Conservation (phyloP, 495 filamentous ascomycete genomes). For the Aspergillus affinis region DNA sequence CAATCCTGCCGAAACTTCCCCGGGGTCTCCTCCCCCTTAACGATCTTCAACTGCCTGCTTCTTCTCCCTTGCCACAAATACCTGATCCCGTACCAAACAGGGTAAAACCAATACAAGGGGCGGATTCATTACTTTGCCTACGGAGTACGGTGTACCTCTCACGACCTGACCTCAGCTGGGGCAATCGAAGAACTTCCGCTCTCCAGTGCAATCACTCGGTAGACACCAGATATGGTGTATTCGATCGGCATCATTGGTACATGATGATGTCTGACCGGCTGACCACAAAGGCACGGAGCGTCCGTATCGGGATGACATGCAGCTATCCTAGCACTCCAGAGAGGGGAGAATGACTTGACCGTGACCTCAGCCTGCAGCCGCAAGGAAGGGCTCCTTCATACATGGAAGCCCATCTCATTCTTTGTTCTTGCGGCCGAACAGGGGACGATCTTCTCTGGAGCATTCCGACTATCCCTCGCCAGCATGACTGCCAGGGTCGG, state of each 20-base stretch:
- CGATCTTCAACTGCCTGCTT: neutral
- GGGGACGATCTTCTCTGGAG: too few species aligned
- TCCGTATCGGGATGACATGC: too few species aligned
- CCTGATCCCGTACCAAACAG: neutral
- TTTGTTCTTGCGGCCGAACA: neutral
- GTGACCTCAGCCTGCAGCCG: too few species aligned
- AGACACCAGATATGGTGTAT: neutral
- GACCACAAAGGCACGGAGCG: neutral
- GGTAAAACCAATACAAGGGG: neutral
- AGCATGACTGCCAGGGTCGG: slow-evolving; percentile 15
- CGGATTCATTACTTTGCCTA: neutral
- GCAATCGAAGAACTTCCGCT: neutral
- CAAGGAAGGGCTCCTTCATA: neutral
- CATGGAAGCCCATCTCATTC: slow-evolving; percentile 2
- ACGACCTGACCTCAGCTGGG: neutral
- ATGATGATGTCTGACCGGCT: neutral
- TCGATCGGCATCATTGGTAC: neutral
- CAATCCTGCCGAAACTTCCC: neutral
- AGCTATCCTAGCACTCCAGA: too few species aligned
- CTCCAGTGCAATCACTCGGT: too few species aligned
- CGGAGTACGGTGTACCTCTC: neutral
- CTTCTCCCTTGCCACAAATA: neutral
- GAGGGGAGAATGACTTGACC: too few species aligned
- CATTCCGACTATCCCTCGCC: slow-evolving; percentile 15
- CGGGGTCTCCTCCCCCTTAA: neutral